Base-by-base conservation (phyloP, 352 stramenopile species). In the Globisporangium middletonii region DNA sequence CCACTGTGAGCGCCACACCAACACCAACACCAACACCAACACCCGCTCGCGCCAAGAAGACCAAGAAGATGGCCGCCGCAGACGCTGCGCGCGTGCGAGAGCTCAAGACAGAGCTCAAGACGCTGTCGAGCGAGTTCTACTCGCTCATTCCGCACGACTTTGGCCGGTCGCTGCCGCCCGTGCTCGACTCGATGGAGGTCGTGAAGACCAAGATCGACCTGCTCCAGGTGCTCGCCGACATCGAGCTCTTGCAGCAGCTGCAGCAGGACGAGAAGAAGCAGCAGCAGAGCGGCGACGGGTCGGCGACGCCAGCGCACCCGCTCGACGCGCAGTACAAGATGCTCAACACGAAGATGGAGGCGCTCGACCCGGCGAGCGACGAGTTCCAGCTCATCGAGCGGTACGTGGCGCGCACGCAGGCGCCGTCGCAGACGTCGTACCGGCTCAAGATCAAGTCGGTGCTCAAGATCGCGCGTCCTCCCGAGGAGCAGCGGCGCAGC, bases 71-170 rank as follows among this genome's bases (percentile, higher is more conserved):
- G 23, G 23, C 23, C 23, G 23, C 23, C 0, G 23, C 23, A 0
- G 23, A 23, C 23, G 23, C 23, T 0, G 23, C 23, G 23, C 23
- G 23, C 23, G 23, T 73, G 5, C 43, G 56, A 9, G 67, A 62
- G 51, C 65, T 74, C 7, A 73, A 70, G 28, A 35, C 47, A 0
- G 56, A 77, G 30, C 62, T 90, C 9, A 87, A 87, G 45, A 27
- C 65, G 18, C 71, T 87, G 9, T 82, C 76, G 12, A 86, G 69
- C 45, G 72, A 82, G 28, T 88, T 90, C 49, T 90, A 90, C 64
- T 76, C 77, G 53, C 63, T 86, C 9, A 86, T 90, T 38, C 80
- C 80, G 43, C 77, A 90, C 44, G 69, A 86, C 18, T 88, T 88
- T 59, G 77, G 72, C n/a, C 73, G 73, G 7, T 63, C 64, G 5